Evolutionary conservation across 805 yeast species (phyloP), one percentile per base, ranked within the genome.

Genomic region (Zygotorulaspora florentina): DNA sequence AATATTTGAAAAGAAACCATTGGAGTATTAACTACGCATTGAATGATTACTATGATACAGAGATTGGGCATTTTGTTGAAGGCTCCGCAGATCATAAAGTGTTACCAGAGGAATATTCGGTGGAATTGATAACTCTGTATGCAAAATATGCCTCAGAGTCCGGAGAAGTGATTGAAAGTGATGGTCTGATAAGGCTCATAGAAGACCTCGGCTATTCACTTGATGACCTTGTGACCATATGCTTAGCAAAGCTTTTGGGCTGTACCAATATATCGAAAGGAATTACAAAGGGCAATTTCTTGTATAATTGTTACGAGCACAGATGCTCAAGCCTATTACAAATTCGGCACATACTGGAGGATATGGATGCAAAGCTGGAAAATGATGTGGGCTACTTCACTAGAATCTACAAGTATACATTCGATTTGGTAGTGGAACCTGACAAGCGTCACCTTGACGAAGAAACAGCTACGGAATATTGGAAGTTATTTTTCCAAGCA

Each of bases 141-240:
- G 48, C 55, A 9, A 50, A 42, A 20, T 58, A 59, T 40, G 46
- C 35, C 13, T 58, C 52, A 3, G 52, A 60, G 9, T 41, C 30
- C 8, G 60, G 59, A 0, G 59, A 62, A 11, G 65, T 60, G 1
- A 86, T 89, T 31, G 91, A 81, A 20, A 72, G 86, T 8, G 93
- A 87, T 47, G 96, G 96, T 0, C 84, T 96, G 0, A 62, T 90
- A 8, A 53, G 59, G 33, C 87, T 82, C 55, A 68, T 91, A 17
- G 72, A 71, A 12, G 96, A 83, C 55, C 66, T 91, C 39, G 81
- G 77, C 0, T 71, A 83, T 31, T 79, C 79, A 11, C 83, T 89
- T 0, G 98, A 91, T 54, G 89, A 90, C 58, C 71, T 79, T 8
- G 75, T 71, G 5, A 83, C 87, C 2, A 69, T 91, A 36, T 80